Evolutionary conservation across 129 eudicot genomes (phyloP).

Genomic region (Helichrysum umbraculigerum): DNA sequence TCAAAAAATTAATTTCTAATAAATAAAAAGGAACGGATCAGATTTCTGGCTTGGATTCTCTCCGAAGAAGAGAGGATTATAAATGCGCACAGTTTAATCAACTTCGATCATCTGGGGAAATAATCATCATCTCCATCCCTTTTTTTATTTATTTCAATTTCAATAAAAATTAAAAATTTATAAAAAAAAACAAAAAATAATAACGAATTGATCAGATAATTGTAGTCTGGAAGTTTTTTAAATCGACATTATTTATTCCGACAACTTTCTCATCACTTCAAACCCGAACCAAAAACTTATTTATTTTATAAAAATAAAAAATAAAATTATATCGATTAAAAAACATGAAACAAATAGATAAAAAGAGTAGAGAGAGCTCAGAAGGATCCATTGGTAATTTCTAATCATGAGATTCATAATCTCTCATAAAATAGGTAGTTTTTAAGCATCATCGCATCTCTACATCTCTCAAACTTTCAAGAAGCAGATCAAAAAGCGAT

Average conservation of each 20-base stretch:
- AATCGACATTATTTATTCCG: conserved; percentile 51
- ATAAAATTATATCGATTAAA: neutral
- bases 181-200: neutral
- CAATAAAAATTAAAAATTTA: neutral
- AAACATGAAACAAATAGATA: neutral
- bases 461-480: neutral
- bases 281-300: neutral
- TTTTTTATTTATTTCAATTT: no score
- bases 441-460: conserved; percentile 54
- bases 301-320: neutral
- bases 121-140: conserved; percentile 37
- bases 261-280: conserved; percentile 49
- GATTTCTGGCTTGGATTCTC: conserved; percentile 59
- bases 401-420: conserved; percentile 29
- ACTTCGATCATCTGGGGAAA: conserved; percentile 51
- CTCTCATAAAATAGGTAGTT: conserved; percentile 78
- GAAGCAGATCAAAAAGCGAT: neutral
- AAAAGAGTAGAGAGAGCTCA: conserved; percentile 39
- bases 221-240: conserved; percentile 64
- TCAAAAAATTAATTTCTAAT: neutral
- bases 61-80: neutral
- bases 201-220: conserved; percentile 54
- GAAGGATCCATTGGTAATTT: conserved; percentile 76
- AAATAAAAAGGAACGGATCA: conserved; percentile 32
- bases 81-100: conserved; percentile 41